Evolutionary conservation across 2,329 filamentous ascomycete species (phyloP), one percentile per base, ranked within the genome.

Genomic region (Exophiala viscosa): DNA sequence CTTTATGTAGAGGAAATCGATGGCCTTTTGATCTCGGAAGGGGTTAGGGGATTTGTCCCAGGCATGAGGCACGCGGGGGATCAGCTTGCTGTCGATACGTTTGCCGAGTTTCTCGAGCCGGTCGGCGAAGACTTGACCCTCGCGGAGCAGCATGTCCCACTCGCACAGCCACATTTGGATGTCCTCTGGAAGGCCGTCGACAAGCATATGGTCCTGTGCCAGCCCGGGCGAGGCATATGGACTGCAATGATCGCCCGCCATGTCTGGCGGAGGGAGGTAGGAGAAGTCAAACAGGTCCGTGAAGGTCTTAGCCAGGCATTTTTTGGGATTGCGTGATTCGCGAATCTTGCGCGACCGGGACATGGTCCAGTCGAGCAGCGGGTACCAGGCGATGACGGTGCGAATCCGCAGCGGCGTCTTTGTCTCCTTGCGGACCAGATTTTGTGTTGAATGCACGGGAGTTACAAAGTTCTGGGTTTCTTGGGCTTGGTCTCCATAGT

Each of bases 91-190:
- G 15, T 71, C 68, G 3, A 75, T 70, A 5, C 66, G 67, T 56
- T 77, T 77, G 17, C 73, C 70, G 43, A 75, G 62, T 1, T 54
- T 52, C 33, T 74, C 64, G 32, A 77, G 58, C 10, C 70, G 66
- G 10, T 70, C 65, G 40, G 73, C 69, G 48, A 77, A 76, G 1
- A 59, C 55, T 56, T 74, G 69, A 5, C 80, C 82, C 64, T 85
- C 82, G 11, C 76, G 75, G n/a, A 84, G 71, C 11, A 85, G 69
- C 82, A 85, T 85, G 63, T 85, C 82, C 78, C 79, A 85, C 64
- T 85, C 82, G 64, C 82, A 85, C 39, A 81, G 78, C 63, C 80
- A 82, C 59, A 85, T 67, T 52, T 83, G 80, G 42, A 85, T 77
- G 52, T 84, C 77, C n/a, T 78, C 70, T 0, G 82, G 82, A 1